Percentiles rank a stretch among this genome's conserved stretches.
phyloP scores from a whole-genome alignment of 2,329 filamentous ascomycete genomes.

The Atkinsonella hypoxylon region DNA sequence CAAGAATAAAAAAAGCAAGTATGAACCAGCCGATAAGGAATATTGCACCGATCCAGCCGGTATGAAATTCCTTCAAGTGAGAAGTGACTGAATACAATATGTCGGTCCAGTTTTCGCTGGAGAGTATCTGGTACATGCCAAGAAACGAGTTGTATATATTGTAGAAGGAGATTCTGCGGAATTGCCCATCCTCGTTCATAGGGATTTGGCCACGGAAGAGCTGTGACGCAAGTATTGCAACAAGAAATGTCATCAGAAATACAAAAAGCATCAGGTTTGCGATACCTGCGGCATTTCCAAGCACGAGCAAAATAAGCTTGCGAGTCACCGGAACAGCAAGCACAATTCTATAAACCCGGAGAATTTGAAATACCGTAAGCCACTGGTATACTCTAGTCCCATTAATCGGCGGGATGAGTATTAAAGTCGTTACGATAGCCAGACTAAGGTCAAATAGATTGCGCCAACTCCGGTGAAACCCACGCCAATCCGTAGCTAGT shows the following conservation, averaged over 20 bases:
- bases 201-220: constrained; percentile 83
- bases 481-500: constrained; percentile 66
- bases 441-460: constrained; percentile 76
- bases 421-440: constrained; percentile 70
- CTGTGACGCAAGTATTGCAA: constrained; percentile 86
- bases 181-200: constrained; percentile 42
- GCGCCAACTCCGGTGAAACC: constrained; percentile 59
- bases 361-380: constrained; percentile 85
- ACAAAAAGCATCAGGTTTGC: constrained; percentile 93
- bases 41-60: constrained; percentile 84
- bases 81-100: constrained; percentile 75
- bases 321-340: constrained; percentile 78
- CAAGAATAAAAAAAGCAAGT: constrained; percentile 82
- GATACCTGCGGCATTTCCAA: constrained; percentile 86
- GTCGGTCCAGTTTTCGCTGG: constrained; percentile 89
- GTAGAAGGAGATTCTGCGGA: constrained; percentile 64
- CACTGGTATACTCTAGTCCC: constrained; percentile 69
- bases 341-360: constrained; percentile 85
- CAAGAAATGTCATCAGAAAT: constrained; percentile 87
- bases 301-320: constrained; percentile 73
- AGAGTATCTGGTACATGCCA: constrained; percentile 94
- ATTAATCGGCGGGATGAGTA: constrained; percentile 72
- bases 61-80: constrained; percentile 51
- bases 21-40: constrained; percentile 96
- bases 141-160: constrained; percentile 93